Base-by-base conservation (phyloP, 1,284 basidiomycete species). In the Fomes fomentarius region DNA sequence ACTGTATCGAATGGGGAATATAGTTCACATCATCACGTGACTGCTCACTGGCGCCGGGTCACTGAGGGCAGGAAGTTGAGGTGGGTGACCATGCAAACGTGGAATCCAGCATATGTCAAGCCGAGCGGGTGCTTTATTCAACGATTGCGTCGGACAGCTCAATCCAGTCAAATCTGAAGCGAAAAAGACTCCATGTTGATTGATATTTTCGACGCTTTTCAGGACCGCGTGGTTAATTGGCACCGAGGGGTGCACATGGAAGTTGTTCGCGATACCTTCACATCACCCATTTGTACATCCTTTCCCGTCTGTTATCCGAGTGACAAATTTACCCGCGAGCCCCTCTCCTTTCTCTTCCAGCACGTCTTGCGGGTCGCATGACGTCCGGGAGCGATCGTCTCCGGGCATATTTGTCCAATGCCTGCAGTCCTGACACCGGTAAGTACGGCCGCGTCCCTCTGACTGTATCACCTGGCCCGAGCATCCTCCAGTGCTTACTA, bases 351-450 rank as follows among this genome's bases (percentile, higher is more conserved):
- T 39, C 49, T 46, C 51, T 39, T 47, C 40, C 49, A 57, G 48
- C 39, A 39, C 50, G 51, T 39, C 28, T 30, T 26, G 48, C 30
- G 46, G 30, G 49, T 42, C 58, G 39, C 58, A 60, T 57, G 55
- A 52, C 49, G 40, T 47, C 39, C 25, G 40, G 43, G n/a, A 28
- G 37, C 44, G 59, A 57, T 61, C 59, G 52, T 61, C 59, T 47
- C 59, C 59, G 59, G 59, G 55, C 53, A 57, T 53, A 57, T 61
- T 47, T 55, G 50, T 52, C 59, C 59, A 61, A 61, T 61, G 40
- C 44, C 44, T 42, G 48, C 35, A 26, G 34, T 21, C 45, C 19
- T 45, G 50, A 35, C 47, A 50, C 34, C 50, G 47, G 47, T 39
- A 45, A 40, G 47, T 37, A 40, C 54, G 35, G 46, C 44, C 45